Conservation (phyloP, 257 asterid genomes). For the Mentha longifolia region DNA sequence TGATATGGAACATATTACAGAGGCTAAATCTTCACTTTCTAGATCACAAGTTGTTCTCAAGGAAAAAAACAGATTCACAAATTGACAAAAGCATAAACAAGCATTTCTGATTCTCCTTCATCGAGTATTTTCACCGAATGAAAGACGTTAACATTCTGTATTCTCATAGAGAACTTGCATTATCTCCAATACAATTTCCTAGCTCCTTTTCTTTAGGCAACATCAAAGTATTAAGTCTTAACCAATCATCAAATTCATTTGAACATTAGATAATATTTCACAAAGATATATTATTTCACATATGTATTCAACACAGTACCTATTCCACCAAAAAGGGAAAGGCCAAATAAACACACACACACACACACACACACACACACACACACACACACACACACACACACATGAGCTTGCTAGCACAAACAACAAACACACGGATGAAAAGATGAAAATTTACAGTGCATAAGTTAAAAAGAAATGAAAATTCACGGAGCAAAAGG, state of each 20-base stretch:
- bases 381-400: not conserved
- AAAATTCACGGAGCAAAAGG: too few species aligned
- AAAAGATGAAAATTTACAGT: not conserved
- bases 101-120: not conserved
- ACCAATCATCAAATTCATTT: not conserved
- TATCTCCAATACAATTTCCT: not conserved
- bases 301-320: too few species aligned
- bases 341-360: too few species aligned
- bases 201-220: not conserved
- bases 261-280: not conserved
- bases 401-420: too few species aligned
- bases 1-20: not conserved
- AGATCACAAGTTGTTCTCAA: not conserved
- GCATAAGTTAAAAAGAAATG: not conserved
- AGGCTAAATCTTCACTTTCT: not conserved
- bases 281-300: not conserved
- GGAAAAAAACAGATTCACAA: not conserved
- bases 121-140: constrained; percentile 10
- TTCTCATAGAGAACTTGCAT: constrained; percentile 2
- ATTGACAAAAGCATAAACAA: not conserved
- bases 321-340: too few species aligned
- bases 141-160: not conserved
- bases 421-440: too few species aligned
- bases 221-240: not conserved
- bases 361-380: not conserved